phyloP scores from a whole-genome alignment of 2,329 filamentous ascomycete genomes.

The Fusarium armeniacum region DNA sequence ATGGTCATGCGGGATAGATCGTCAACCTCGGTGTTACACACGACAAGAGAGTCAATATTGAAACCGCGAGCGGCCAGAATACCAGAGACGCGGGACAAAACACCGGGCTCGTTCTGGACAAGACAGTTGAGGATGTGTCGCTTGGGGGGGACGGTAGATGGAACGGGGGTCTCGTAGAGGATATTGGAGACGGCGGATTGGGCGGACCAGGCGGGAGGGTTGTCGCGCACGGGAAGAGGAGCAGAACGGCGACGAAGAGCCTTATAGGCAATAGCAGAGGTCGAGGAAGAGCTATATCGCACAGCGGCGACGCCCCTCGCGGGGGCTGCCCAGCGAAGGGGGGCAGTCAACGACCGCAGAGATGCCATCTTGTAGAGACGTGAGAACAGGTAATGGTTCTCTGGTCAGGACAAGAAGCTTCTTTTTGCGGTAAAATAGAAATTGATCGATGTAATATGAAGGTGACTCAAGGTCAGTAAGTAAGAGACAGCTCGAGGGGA shows the following conservation, averaged over 20 bases:
- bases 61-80: slow-evolving; percentile 96
- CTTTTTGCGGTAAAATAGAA: slow-evolving; percentile 41
- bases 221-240: slow-evolving; percentile 82
- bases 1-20: slow-evolving; percentile 99
- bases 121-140: slow-evolving; percentile 98
- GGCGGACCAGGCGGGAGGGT: slow-evolving; percentile 85
- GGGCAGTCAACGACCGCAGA: slow-evolving; percentile 59
- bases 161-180: slow-evolving; percentile 95
- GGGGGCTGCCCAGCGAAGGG: slow-evolving; percentile 56
- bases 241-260: slow-evolving; percentile 91
- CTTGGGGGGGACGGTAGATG: slow-evolving; percentile 86
- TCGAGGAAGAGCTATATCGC: slow-evolving; percentile 70
- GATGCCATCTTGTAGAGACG: slow-evolving; percentile 59
- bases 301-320: slow-evolving; percentile 51
- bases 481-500: slow-evolving; percentile 34
- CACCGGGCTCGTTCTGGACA: slow-evolving; percentile 98
- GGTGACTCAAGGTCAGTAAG: slow-evolving; percentile 48
- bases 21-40: slow-evolving; percentile 97
- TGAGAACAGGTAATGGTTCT: slow-evolving; percentile 44
- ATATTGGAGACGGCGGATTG: slow-evolving; percentile 97
- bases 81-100: slow-evolving; percentile 94
- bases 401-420: slow-evolving; percentile 48
- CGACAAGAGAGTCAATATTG: slow-evolving; percentile 98
- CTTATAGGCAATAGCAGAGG: slow-evolving; percentile 96
- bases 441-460: slow-evolving; percentile 24